A percentile compares a stretch with the other conserved stretches of the same genome.
phyloP scores from a whole-genome alignment of 371 early-diverging fungal species.

The Mortierella sp. region DNA sequence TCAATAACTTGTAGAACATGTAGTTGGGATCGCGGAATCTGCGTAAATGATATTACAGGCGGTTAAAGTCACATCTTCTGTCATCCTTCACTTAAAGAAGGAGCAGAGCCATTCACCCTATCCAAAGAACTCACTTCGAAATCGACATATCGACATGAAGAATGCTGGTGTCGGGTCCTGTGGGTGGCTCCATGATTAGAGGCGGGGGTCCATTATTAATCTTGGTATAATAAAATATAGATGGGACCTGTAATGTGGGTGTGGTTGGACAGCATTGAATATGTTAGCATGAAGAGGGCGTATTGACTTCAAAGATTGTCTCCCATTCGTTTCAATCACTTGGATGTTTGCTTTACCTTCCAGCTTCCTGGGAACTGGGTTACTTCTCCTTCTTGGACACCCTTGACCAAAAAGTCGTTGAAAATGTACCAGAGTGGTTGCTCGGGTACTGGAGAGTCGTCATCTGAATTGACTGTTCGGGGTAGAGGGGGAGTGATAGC shows the following conservation, averaged over 20 bases:
- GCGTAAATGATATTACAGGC: not conserved
- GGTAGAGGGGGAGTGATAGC: not conserved
- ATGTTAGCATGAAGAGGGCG: no score
- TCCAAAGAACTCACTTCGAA: slow-evolving; percentile 16
- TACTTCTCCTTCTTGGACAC: slow-evolving; percentile 75
- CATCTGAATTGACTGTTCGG: slow-evolving; percentile 38
- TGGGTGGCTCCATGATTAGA: slow-evolving; percentile 43
- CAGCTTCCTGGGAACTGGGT: slow-evolving; percentile 75
- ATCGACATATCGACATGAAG: slow-evolving; percentile 27
- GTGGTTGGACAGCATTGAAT: not conserved
- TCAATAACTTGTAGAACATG: slow-evolving; percentile 61
- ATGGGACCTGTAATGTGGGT: slow-evolving; percentile 72
- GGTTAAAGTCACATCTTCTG: not conserved
- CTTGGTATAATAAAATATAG: slow-evolving; percentile 76
- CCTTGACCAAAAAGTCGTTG: slow-evolving; percentile 93
- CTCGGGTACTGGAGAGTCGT: slow-evolving; percentile 49
- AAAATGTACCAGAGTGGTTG: slow-evolving; percentile 85
- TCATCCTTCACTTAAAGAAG: no score
- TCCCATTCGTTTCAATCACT: no score
- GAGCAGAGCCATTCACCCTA: no score
- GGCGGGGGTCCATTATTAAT: slow-evolving; percentile 58
- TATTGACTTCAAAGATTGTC: no score
- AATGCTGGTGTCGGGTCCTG: slow-evolving; percentile 19
- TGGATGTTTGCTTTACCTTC: slow-evolving; percentile 66
- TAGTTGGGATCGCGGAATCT: slow-evolving; percentile 63